phyloP scores from a whole-genome alignment of 441 rosid genomes.

The Macaranga tanarius region DNA sequence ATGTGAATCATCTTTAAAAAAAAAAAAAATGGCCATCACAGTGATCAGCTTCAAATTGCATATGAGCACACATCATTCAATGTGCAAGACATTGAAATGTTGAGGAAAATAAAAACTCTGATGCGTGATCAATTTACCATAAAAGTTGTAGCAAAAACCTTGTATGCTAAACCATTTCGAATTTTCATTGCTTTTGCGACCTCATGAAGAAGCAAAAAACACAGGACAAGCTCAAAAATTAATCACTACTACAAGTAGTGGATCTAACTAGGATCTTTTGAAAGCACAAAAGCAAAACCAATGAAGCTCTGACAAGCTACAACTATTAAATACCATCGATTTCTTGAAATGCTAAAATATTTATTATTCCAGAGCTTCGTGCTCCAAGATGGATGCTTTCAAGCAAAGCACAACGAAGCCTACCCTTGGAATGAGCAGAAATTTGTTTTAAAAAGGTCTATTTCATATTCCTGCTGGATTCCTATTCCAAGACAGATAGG shows the following conservation, averaged over 20 bases:
- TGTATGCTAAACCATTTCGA: neutral
- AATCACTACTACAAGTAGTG: neutral
- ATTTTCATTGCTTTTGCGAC: neutral
- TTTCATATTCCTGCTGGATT: conserved; percentile 10
- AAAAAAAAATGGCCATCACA: no score
- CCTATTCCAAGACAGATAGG: conserved; percentile 66
- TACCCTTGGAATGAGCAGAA: neutral
- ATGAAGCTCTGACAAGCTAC: neutral
- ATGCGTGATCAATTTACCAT: no score
- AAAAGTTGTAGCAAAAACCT: neutral
- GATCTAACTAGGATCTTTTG: neutral
- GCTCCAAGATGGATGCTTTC: neutral
- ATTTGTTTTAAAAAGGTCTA: neutral
- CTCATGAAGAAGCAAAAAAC: neutral
- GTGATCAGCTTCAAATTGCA: neutral
- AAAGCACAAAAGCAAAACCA: neutral
- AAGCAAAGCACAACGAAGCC: neutral
- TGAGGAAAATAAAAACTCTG: neutral
- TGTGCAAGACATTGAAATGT: neutral
- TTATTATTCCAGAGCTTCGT: neutral
- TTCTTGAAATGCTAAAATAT: neutral
- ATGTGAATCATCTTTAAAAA: no score
- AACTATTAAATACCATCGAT: neutral
- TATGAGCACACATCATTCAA: neutral
- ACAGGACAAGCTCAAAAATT: neutral